Conservation (phyloP, 148 eudicot species). For the Arbutus unedo region DNA sequence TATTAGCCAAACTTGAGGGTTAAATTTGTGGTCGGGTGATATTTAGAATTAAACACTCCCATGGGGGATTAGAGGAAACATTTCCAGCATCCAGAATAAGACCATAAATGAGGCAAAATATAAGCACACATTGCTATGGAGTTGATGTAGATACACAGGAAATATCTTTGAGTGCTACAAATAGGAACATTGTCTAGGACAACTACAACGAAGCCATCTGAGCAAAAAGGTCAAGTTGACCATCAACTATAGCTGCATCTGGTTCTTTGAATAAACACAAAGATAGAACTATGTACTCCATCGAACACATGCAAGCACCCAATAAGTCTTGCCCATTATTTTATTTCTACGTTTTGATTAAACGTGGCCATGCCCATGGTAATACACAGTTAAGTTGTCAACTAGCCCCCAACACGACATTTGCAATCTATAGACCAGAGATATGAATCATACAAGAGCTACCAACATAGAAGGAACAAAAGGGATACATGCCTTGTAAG, state of each 20-base stretch:
- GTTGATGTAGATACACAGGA: neutral
- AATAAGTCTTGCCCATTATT: neutral
- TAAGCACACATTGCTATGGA: neutral
- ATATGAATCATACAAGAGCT: neutral
- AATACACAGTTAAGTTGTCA: neutral
- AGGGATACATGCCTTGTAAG: slow-evolving; percentile 57
- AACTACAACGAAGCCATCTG: neutral
- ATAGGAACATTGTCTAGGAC: neutral
- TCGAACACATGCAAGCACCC: neutral
- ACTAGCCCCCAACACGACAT: neutral
- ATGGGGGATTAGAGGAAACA: neutral
- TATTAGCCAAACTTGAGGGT: neutral
- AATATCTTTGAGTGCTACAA: neutral
- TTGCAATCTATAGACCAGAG: neutral
- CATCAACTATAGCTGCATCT: neutral
- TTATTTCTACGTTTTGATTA: neutral
- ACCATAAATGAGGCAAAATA: neutral
- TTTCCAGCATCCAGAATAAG: neutral
- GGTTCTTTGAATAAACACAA: neutral
- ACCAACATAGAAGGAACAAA: neutral
- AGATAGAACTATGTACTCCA: neutral
- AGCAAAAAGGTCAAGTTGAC: neutral
- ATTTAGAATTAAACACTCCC: neutral
- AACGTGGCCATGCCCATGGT: neutral
- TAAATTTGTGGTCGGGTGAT: neutral